Percentiles rank a stretch among this genome's conserved stretches.
Evolutionary conservation across 257 asterid genomes (phyloP).

Genomic region (Buddleja alternifolia): DNA sequence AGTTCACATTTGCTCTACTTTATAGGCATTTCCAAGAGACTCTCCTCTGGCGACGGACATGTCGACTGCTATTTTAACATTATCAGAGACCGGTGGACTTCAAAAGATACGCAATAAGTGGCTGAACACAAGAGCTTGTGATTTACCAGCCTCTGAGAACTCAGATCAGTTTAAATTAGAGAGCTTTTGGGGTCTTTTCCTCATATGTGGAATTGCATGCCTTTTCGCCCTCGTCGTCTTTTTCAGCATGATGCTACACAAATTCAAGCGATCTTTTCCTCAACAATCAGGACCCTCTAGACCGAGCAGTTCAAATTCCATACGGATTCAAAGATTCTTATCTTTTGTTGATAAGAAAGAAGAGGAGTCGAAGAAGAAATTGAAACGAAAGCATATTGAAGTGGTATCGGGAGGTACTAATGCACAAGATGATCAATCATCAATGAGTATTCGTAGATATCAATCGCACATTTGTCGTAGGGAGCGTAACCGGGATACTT

Average conservation of each 20-base stretch:
- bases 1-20: not conserved
- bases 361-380: constrained; percentile 41
- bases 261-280: constrained; percentile 45
- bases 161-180: constrained; percentile 47
- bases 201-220: constrained; percentile 54
- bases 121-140: constrained; percentile 7
- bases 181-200: constrained; percentile 74
- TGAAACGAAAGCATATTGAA: constrained; percentile 52
- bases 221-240: constrained; percentile 44
- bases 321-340: constrained; percentile 46
- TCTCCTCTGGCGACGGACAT: constrained; percentile 60
- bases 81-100: constrained; percentile 54
- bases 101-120: no score
- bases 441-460: no score
- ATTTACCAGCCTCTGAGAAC: constrained; percentile 16
- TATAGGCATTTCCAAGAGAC: constrained; percentile 59
- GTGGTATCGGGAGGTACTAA: no score
- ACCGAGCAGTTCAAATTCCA: constrained; percentile 29
- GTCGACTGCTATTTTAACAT: constrained; percentile 59
- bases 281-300: constrained; percentile 26
- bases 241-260: constrained; percentile 36
- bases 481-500: no score
- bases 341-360: constrained; percentile 69
- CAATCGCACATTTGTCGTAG: no score
- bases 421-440: no score